Conservation (phyloP, 441 rosid species). For the Biscutella laevigata region DNA sequence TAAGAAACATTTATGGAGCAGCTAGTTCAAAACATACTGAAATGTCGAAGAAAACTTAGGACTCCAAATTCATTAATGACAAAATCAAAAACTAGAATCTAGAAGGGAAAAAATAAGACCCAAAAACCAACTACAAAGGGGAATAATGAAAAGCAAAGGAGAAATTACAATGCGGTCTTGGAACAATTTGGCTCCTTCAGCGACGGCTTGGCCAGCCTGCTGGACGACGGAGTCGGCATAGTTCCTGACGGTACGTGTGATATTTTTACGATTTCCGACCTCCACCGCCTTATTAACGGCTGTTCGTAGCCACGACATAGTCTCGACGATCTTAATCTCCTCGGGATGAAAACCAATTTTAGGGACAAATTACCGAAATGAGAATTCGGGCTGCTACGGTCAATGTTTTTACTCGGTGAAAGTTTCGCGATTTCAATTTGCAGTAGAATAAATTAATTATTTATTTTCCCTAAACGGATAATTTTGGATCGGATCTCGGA, state of each 20-base stretch:
- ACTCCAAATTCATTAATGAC: not conserved
- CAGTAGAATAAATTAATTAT: not conserved
- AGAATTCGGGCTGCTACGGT: constrained; percentile 11
- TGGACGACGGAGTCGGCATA: constrained; percentile 93
- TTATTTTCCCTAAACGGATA: too few relatives aligned
- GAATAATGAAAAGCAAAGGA: not conserved
- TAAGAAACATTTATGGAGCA: not conserved
- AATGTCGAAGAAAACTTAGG: too few relatives aligned
- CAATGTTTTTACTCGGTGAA: not conserved
- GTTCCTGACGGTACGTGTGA: constrained; percentile 75
- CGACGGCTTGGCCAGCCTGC: constrained; percentile 93
- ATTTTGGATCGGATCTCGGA: too few relatives aligned
- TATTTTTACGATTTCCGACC: constrained; percentile 84
- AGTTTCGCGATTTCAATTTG: not conserved
- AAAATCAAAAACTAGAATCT: constrained; percentile 2
- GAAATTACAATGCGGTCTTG: constrained; percentile 82
- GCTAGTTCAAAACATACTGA: not conserved
- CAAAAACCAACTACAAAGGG: not conserved
- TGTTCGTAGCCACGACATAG: constrained; percentile 81
- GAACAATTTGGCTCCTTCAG: constrained; percentile 88
- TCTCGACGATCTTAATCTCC: constrained; percentile 11
- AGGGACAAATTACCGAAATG: constrained; percentile 12
- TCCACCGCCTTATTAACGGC: constrained; percentile 91
- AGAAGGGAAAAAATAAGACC: constrained; percentile 4
- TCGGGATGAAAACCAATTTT: constrained; percentile 10